These are phyloP conservation scores for Intubia oerlemansii DNA, from an alignment of 2,329 filamentous ascomycete species.

Conservation along the genomic window DNA sequence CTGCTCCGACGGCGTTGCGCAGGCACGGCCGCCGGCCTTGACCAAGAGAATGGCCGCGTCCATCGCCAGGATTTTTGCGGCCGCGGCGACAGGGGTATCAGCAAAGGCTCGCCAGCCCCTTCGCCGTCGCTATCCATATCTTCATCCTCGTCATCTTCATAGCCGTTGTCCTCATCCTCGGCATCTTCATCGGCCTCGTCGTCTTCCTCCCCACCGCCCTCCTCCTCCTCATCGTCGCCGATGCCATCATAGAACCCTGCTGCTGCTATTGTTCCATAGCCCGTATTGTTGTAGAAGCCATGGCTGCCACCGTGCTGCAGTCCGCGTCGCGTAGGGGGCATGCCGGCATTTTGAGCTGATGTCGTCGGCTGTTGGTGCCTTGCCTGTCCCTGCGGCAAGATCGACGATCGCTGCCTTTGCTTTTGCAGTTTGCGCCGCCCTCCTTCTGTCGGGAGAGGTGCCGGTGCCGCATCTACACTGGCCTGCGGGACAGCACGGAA, in stretches of 20 bases:
- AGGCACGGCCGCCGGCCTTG: no score
- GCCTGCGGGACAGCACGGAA: slow-evolving; percentile 32
- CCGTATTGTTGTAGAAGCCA: slow-evolving; percentile 4
- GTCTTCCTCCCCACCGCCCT: slow-evolving; percentile 2
- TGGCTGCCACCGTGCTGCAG: no score
- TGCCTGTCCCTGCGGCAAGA: no score
- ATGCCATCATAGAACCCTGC: slow-evolving; percentile 3
- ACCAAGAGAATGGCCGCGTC: no score
- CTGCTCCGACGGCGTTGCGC: slow-evolving; percentile 1
- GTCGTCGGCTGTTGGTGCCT: neutral
- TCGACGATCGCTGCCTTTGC: no score
- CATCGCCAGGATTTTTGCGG: no score
- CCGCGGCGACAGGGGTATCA: no score
- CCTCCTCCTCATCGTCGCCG: slow-evolving; percentile 3
- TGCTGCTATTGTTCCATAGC: slow-evolving; percentile 4
- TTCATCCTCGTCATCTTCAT: slow-evolving; percentile 1
- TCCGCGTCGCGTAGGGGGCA: no score
- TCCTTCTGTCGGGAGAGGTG: neutral
- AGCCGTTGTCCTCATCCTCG: neutral
- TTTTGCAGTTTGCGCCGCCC: no score
- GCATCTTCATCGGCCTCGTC: slow-evolving; percentile 1
- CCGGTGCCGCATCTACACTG: neutral
- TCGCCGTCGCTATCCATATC: no score
- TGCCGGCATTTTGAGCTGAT: no score
- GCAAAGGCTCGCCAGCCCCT: no score